Evolutionary conservation across 2,329 filamentous ascomycete genomes (phyloP).

Genomic region (Fusarium praegraminearum): DNA sequence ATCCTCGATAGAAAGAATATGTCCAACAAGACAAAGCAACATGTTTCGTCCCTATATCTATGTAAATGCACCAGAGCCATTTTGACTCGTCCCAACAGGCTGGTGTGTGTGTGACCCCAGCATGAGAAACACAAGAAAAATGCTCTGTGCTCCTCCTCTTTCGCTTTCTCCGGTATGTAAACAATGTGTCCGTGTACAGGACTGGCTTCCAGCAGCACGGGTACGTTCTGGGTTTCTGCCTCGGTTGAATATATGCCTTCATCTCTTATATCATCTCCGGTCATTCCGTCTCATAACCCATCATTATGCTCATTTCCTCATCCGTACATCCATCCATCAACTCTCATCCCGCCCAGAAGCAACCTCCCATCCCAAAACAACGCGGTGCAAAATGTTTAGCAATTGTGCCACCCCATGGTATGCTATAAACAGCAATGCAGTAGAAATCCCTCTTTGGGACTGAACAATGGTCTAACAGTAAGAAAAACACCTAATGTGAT

Average conservation of each 20-base stretch:
- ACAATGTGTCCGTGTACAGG: conserved; percentile 23
- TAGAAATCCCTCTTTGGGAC: conserved; percentile 31
- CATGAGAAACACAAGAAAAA: conserved; percentile 29
- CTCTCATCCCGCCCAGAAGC: conserved; percentile 19
- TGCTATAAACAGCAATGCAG: conserved; percentile 28
- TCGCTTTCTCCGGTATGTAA: conserved; percentile 24
- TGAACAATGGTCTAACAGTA: conserved; percentile 42
- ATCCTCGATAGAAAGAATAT: conserved; percentile 12
- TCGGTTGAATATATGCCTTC: conserved; percentile 17
- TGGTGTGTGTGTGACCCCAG: conserved; percentile 7
- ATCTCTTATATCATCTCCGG: conserved; percentile 17
- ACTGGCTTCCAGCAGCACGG: conserved; percentile 11
- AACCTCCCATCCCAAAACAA: conserved; percentile 25
- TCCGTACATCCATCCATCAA: conserved; percentile 36
- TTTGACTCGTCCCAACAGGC: background rate
- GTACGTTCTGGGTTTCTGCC: conserved; percentile 14
- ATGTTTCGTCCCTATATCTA: conserved; percentile 36
- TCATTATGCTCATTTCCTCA: conserved; percentile 39
- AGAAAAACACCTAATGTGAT: conserved; percentile 35
- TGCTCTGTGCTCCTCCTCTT: conserved; percentile 31
- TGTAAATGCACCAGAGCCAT: conserved; percentile 42
- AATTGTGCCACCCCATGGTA: conserved; percentile 39
- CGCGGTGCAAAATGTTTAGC: conserved; percentile 25
- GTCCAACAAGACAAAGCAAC: conserved; percentile 31
- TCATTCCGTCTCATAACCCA: conserved; percentile 29